Evolutionary conservation across 2,329 filamentous ascomycete genomes (phyloP).

Genomic region (Botryotinia narcissicola): DNA sequence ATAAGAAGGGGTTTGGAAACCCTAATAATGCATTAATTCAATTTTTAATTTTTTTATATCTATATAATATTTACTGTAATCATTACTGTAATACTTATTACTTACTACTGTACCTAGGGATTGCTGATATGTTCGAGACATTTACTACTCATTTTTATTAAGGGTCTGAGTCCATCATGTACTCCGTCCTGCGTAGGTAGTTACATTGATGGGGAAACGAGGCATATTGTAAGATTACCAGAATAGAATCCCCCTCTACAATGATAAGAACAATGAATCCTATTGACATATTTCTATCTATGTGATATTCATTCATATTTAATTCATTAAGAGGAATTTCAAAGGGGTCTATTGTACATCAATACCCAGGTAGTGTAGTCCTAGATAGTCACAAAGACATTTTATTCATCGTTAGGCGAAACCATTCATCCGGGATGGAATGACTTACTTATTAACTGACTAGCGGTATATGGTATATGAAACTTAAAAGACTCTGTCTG

Average conservation of each 20-base stretch:
- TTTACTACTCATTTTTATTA: neutral
- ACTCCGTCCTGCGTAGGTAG: neutral
- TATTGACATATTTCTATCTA: neutral
- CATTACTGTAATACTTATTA: too few relatives aligned
- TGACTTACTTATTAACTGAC: neutral
- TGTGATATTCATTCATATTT: neutral
- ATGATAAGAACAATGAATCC: neutral
- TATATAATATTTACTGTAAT: neutral
- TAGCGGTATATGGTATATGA: neutral
- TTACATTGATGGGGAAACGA: constrained; percentile 5
- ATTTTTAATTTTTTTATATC: too few relatives aligned
- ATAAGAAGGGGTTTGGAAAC: neutral
- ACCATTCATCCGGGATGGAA: neutral
- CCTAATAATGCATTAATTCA: neutral
- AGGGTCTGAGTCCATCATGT: neutral
- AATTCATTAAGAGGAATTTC: neutral
- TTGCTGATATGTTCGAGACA: neutral
- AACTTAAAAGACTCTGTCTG: neutral
- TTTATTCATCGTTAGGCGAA: neutral
- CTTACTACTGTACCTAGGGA: too few relatives aligned
- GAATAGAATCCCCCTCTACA: neutral
- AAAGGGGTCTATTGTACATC: neutral
- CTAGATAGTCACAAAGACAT: neutral
- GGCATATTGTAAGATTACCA: neutral
- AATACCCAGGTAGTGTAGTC: too few relatives aligned